Percentiles rank a stretch among this genome's conserved stretches.
phyloP scores from a whole-genome alignment of 345 rosid genomes.

The Dovyalis caffra region DNA sequence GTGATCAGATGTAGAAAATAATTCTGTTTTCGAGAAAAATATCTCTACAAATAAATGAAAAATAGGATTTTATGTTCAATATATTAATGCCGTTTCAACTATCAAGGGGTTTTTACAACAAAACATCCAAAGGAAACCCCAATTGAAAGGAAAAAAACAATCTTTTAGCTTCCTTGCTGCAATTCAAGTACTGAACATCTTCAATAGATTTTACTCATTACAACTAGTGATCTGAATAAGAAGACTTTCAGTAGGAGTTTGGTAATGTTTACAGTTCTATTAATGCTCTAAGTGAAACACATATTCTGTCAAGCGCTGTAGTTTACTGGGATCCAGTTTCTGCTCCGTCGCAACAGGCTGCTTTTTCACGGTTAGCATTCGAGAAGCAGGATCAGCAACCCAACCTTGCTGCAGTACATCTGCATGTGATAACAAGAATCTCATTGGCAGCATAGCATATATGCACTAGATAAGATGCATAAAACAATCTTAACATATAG shows the following conservation, averaged over 20 bases:
- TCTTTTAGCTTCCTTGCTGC: neutral
- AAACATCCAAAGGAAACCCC: neutral
- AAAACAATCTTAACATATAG: neutral
- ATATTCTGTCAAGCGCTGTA: conserved; percentile 80
- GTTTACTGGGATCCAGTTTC: conserved; percentile 66
- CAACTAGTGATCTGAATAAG: neutral
- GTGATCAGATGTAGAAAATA: no score
- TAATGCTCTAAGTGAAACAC: conserved; percentile 79
- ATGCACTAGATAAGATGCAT: neutral
- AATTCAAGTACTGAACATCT: neutral
- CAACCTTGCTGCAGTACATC: conserved; percentile 75
- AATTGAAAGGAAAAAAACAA: neutral
- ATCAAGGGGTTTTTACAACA: neutral
- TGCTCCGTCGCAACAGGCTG: conserved; percentile 53
- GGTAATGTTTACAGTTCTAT: neutral
- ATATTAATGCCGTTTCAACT: neutral
- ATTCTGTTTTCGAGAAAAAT: no score
- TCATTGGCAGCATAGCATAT: neutral
- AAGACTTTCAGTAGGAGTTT: neutral
- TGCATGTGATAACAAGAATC: conserved; percentile 24
- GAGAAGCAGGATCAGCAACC: conserved; percentile 57
- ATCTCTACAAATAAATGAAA: no score
- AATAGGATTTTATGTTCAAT: neutral
- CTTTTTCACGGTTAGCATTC: conserved; percentile 74
- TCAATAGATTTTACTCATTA: neutral